A percentile compares a stretch with the other conserved stretches of the same genome.
These are phyloP conservation scores for Termitomyces sp. DNA, from an alignment of 768 basidiomycete species.

Conservation along the genomic window DNA sequence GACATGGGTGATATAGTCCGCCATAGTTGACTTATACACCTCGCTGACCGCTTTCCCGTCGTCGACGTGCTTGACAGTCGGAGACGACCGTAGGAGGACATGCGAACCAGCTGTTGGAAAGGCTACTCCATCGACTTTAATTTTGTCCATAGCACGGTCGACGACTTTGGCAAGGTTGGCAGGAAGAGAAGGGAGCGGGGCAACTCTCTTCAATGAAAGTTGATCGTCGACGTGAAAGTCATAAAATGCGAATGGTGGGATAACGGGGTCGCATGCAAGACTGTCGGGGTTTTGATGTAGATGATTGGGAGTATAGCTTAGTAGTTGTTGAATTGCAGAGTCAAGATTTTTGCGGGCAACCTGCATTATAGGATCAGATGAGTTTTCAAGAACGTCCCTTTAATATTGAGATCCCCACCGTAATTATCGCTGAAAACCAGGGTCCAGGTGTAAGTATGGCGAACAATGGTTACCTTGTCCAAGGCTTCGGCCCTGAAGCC, in stretches of 20 bases:
- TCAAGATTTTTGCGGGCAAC: conserved; percentile 7
- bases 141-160: not conserved
- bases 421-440: not conserved
- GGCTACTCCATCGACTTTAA: not conserved
- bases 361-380: not conserved
- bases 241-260: conserved; percentile 3
- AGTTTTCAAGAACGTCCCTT: not conserved
- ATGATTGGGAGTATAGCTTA: not conserved
- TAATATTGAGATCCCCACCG: not conserved
- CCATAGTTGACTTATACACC: not conserved
- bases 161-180: not conserved
- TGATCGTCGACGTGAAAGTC: conserved; percentile 7
- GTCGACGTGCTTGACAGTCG: conserved; percentile 1
- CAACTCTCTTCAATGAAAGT: conserved; percentile 2
- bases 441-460: not conserved
- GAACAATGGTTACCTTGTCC: not conserved
- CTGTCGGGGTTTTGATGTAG: not conserved
- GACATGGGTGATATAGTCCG: not conserved
- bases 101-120: conserved; percentile 1
- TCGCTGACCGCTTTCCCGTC: conserved; percentile 5
- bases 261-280: not conserved
- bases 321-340: not conserved
- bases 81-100: not conserved
- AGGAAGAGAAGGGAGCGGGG: not conserved
- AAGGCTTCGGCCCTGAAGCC: not conserved